Evolutionary conservation across 306 rosid species (phyloP).

Genomic region (Corylus heterophylla): DNA sequence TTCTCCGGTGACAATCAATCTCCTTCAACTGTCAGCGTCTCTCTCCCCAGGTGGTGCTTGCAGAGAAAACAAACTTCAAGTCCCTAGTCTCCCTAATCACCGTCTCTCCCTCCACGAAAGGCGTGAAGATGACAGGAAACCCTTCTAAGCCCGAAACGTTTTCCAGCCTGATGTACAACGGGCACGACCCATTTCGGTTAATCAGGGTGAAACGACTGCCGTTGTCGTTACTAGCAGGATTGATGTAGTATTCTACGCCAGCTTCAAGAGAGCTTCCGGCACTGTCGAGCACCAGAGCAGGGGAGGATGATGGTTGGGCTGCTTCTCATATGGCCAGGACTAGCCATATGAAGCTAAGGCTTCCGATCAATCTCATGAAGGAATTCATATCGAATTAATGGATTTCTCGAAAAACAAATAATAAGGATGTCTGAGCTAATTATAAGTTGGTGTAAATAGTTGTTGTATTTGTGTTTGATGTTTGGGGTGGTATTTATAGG

Average conservation of each 20-base stretch:
- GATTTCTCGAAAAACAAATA: too few relatives aligned
- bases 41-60: constrained; percentile 18
- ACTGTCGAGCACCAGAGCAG: constrained; percentile 46
- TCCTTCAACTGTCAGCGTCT: constrained; percentile 26
- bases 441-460: too few relatives aligned
- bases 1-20: constrained; percentile 32
- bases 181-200: constrained; percentile 33
- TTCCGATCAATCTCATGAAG: neutral
- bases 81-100: constrained; percentile 37
- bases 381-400: too few relatives aligned
- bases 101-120: constrained; percentile 33
- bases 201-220: constrained; percentile 58
- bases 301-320: constrained; percentile 29
- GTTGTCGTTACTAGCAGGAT: constrained; percentile 52
- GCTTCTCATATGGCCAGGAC: constrained; percentile 24
- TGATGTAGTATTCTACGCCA: constrained; percentile 53
- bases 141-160: constrained; percentile 34
- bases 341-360: constrained; percentile 26
- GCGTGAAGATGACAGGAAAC: constrained; percentile 36
- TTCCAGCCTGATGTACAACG: constrained; percentile 47
- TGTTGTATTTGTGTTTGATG: too few relatives aligned
- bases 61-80: constrained; percentile 40
- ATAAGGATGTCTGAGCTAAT: too few relatives aligned
- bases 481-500: too few relatives aligned
- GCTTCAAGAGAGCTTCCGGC: constrained; percentile 38